Evolutionary conservation across 1,139 yeast genomes (phyloP).

Genomic region (Meyerozyma guilliermondii): DNA sequence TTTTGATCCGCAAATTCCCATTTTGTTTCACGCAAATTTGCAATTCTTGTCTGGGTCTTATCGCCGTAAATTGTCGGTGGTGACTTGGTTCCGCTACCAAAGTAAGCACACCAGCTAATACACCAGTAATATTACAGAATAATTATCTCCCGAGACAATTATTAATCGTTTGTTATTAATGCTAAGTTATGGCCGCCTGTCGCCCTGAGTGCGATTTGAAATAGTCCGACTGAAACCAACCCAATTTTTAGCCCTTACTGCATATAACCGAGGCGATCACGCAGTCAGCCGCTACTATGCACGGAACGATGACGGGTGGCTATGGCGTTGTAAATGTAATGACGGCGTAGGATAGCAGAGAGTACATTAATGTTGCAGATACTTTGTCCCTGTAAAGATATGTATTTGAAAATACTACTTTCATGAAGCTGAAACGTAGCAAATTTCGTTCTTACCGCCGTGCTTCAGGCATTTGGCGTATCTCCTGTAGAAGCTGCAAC

Average conservation of each 20-base stretch:
- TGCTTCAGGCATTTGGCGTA: background rate
- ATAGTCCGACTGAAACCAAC: background rate
- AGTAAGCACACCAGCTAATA: background rate
- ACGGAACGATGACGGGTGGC: no score
- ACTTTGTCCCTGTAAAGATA: background rate
- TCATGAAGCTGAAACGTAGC: background rate
- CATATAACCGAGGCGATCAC: background rate
- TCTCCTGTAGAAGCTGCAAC: background rate
- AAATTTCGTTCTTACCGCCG: background rate
- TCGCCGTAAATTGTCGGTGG: background rate
- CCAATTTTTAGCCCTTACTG: background rate
- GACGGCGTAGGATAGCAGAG: background rate
- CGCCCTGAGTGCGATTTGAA: background rate
- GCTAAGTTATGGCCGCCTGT: background rate
- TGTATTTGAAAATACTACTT: no score
- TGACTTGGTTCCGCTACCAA: background rate
- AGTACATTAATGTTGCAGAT: background rate
- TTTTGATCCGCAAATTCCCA: constrained; percentile 1
- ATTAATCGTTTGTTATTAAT: background rate
- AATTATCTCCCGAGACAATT: background rate
- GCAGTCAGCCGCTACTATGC: background rate
- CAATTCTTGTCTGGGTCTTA: background rate
- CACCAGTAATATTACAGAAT: background rate
- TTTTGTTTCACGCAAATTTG: background rate
- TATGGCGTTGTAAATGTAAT: no score